Evolutionary conservation across 345 rosid species (phyloP), one percentile per base, ranked within the genome.

Genomic region (Euphorbia peplus): DNA sequence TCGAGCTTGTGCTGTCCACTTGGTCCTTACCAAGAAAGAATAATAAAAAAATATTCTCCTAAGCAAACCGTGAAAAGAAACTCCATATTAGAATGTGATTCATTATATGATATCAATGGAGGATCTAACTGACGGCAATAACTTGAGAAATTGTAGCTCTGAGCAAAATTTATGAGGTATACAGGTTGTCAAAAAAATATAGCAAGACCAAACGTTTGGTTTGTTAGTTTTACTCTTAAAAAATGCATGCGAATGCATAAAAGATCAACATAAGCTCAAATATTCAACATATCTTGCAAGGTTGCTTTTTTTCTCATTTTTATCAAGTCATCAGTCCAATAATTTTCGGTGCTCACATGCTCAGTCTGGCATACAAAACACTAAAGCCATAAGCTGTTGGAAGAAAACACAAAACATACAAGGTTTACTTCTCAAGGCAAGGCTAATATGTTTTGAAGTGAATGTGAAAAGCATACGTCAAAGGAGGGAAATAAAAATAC

Each of bases 121-220:
- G 8, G 39, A 69, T 46, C 72, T 59, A 58, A 58, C 21, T 30
- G 29, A 50, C 13, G 11, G 35, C 65, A 42, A 8, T 9, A 39
- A 41, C 24, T 15, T 46, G 51, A 25, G 6, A 68, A 42, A 41
- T 54, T 25, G 35, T 14, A 56, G 30, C 15, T n/a, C 26, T 8
- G 12, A 28, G 28, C 29, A 15, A 60, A 30, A 59, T 18, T 69
- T 13, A 5, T 21, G 19, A 58, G 32, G 65, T 22, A 2, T 5
- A 19, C 9, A 41, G 41, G 14, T 68, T 2, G 30, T 44, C 46
- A 24, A n/a, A 67, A 10, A 59, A 47, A 22, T 46, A 19, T 13
- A 19, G 19, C 11, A 11, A 32, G 22, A 28, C 35, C 11, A 56
- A 24, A 54, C 21, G 22, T 67, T 39, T 41, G 25, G 47, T 59